Base-by-base conservation (phyloP, 495 filamentous ascomycete genomes). In the Lasiosphaeria hispida region DNA sequence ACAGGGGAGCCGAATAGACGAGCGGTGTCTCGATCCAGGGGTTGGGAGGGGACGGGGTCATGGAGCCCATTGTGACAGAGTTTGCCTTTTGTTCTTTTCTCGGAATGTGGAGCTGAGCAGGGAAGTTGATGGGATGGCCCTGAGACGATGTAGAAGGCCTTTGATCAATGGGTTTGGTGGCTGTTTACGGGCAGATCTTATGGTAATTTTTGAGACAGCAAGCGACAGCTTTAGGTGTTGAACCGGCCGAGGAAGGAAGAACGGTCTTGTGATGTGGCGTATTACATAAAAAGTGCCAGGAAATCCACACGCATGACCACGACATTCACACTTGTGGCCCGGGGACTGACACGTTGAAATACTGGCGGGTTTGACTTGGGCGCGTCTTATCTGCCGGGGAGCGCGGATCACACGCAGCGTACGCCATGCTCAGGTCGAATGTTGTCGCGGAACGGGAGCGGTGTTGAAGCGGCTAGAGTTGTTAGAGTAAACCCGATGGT, bases 1-100 rank as follows among this genome's bases (percentile, higher is more conserved):
- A 92, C 30, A 94, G 80, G 5, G 80, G 72, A 38, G 76, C 71
- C 0, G 88, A 91, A 64, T 84, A 83, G 58, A 88, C 79, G 38
- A 90, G 78, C 8, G 90, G 90, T 10, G 90, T 92, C 61, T 84
- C 75, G 53, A 86, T 80, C 86, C 85, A 91, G 53, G 87, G 88
- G 66, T 71, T 73, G 65, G 71, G 69, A 39, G 62, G 73, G 50
- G 71, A 66, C 11, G 68, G 55, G 10, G 64, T 59, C 33, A 61
- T 55, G 56, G 74, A 76, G 41, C 75, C 72, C 76, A 78, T 78
- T 49, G 43, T 63, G 44, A 0, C 36, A 53, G 23, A n/a, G 19
- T 30, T 5, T 30, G 36, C 7, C 38, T 15, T 37, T 50, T 60
- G 11, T 59, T 53, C 18, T 44, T 30, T 37, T 44, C n/a, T n/a